Evolutionary conservation across 768 basidiomycete genomes (phyloP), one percentile per base, ranked within the genome.

Genomic region (Panaeolus cyanescens): DNA sequence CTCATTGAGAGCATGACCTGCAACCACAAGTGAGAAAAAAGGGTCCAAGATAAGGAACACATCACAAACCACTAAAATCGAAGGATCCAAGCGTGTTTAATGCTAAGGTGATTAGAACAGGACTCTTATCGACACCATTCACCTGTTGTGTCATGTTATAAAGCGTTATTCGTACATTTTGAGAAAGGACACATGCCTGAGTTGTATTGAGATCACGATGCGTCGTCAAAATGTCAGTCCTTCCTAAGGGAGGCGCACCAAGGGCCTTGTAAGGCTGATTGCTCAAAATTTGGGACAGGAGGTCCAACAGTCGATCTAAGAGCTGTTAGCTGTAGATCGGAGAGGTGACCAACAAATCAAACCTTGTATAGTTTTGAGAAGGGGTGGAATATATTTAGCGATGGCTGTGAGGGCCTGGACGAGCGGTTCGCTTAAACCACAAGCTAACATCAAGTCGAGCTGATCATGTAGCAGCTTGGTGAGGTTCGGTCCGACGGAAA

Each of bases 391-490:
- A 68, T 90, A 85, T 61, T 85, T 84, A 0, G 93, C 90, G 59
- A 98, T 94, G 25, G 89, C 90, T 12, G 86, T 85, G 8, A 99
- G 81, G 0, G 96, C 94, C 67, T 91, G 85, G 31, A 89, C 85
- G 36, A 99, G 80, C 12, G 95, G 88, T 64, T 96, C 95, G 69
- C 92, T 96, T 63, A 99, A 75, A 2, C 95, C 96, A 70, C 91
- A 96, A 0, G 89, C 91, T 70, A 99, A 92, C 92, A 99, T 99
- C 39, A 97, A 79, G 72, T 99, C 96, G 32, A 99, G 85, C 66
- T 98, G 92, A 70, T 99, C 97, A 74, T 98, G 97, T 60, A 99
- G 82, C 50, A 96, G 82, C 70, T 96, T 95, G 0, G 97, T 99
- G 53, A 99, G 79, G 73, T 95, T 96, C 2, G 95, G 95, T 0